Conservation (phyloP, 805 yeast genomes). For the Myxozyma mucilagina region DNA sequence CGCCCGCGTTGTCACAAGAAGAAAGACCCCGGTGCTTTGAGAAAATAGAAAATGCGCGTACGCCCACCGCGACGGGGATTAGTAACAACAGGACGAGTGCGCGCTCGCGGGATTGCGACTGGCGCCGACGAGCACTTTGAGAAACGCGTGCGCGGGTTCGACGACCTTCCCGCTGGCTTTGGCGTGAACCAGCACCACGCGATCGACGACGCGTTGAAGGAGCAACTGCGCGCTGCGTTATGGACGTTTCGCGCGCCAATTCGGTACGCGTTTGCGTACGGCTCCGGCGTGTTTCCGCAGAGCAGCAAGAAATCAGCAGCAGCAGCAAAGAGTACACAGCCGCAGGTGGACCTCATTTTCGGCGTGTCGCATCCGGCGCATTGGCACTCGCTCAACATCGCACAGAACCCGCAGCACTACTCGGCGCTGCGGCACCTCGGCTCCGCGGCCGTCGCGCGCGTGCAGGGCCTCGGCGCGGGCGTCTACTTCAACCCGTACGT, state of each 20-base stretch:
- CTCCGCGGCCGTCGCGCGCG: constrained; percentile 53
- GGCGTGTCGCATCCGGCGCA: constrained; percentile 72
- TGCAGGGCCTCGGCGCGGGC: constrained; percentile 80
- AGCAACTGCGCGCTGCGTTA: constrained; percentile 51
- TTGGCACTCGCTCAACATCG: constrained; percentile 76
- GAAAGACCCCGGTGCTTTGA: too few species aligned
- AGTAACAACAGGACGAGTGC: too few species aligned
- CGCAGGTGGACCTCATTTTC: constrained; percentile 84
- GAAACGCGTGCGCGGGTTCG: constrained; percentile 30
- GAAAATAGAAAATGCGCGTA: too few species aligned
- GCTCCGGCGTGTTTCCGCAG: constrained; percentile 89
- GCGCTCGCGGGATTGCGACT: too few species aligned
- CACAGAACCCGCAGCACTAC: constrained; percentile 72
- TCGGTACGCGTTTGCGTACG: constrained; percentile 85
- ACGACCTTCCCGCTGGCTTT: constrained; percentile 56
- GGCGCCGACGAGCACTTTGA: constrained; percentile 7
- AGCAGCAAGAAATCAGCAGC: too few species aligned
- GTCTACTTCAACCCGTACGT: constrained; percentile 93
- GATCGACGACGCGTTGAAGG: constrained; percentile 48
- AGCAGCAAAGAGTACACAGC: constrained; percentile 39
- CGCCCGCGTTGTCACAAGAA: too few species aligned
- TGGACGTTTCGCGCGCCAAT: constrained; percentile 69
- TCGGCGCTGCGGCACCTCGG: constrained; percentile 67
- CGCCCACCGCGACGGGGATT: too few species aligned
- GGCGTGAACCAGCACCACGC: constrained; percentile 60